Evolutionary conservation across 2,329 filamentous ascomycete genomes (phyloP), one percentile per base, ranked within the genome.

Genomic region (Chaetomiaceae sp.): DNA sequence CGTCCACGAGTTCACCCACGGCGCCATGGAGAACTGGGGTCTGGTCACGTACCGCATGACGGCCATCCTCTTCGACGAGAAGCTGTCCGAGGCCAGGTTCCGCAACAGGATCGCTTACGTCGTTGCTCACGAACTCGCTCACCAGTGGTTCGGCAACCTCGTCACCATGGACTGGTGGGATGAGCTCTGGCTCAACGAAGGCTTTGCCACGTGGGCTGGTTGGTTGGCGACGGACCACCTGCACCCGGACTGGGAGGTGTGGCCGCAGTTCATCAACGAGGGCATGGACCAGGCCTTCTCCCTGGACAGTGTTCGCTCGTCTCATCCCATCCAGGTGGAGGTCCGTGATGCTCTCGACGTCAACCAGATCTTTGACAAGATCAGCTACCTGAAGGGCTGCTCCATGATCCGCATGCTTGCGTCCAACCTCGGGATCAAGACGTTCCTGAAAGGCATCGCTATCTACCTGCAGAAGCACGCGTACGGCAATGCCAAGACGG

Each of bases 101-200:
- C 91, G 90, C 71, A 96, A 96, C 69, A 82, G 91, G 33, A 87
- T 99, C 58, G 94, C 94, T 29, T 97, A 99, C 65, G 91, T 97
- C 52, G 91, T 97, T 46, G 92, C 94, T n/a, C 94, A 99, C 71
- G 94, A 99, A 71, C 79, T 99, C 57, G 94, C 92, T 36, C 92
- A 97, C 72, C 92, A 96, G 72, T 97, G 92, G 92, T 97, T 97
- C 66, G 92, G 92, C 58, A 96, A 97, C 73, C 75, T 96, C 48
- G 92, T 96, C 25, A 96, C 92, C 48, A 96, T 96, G 90, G 90
- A 96, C 70, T 96, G 95, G 79, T 97, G 92, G 92, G 90, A 96
- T 71, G 92, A 91, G 50, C 75, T 97, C 7, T 97, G 92, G 92
- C 81, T 97, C 49, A 97, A 97, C 69, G 92, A 97, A 71, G 91